Percentiles rank a stretch among this genome's conserved stretches.
Evolutionary conservation across 2,329 filamentous ascomycete species (phyloP).

Genomic region (Chlorencoelia australis): DNA sequence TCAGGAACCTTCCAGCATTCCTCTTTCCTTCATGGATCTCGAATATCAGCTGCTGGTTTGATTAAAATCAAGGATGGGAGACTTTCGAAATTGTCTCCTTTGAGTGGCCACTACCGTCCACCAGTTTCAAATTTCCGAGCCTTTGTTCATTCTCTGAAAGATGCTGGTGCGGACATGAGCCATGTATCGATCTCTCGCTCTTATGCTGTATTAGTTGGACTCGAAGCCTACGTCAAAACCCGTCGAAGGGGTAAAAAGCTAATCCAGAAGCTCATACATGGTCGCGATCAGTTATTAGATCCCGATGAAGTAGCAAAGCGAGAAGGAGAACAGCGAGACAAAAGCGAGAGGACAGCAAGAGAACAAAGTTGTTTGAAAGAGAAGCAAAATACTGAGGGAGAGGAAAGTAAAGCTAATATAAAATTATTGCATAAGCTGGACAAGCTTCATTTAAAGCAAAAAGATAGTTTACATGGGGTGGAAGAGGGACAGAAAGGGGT

Average conservation of each 20-base stretch:
- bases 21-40: constrained; percentile 74
- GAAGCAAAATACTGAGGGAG: constrained; percentile 19
- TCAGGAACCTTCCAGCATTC: constrained; percentile 85
- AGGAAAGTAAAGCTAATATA: constrained; percentile 16
- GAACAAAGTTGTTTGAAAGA: constrained; percentile 34
- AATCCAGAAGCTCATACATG: constrained; percentile 38
- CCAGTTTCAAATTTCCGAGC: constrained; percentile 69
- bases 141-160: constrained; percentile 64
- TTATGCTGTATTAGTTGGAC: constrained; percentile 71
- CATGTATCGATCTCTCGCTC: constrained; percentile 70
- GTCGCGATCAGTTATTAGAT: constrained; percentile 49
- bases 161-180: constrained; percentile 67
- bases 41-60: constrained; percentile 73
- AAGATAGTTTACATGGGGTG: background rate
- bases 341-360: constrained; percentile 47
- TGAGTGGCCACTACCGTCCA: constrained; percentile 76
- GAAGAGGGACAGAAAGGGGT: background rate
- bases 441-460: background rate
- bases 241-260: constrained; percentile 49
- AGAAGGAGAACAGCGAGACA: constrained; percentile 51
- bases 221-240: constrained; percentile 69
- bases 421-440: constrained; percentile 34
- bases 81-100: constrained; percentile 59
- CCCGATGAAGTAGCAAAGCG: constrained; percentile 47
- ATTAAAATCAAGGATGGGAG: constrained; percentile 79